Percentiles rank a stretch among this genome's conserved stretches.
These are phyloP conservation scores for Coleophoma eucalyptorum DNA, from an alignment of 2,329 filamentous ascomycete genomes.

Conservation along the genomic window DNA sequence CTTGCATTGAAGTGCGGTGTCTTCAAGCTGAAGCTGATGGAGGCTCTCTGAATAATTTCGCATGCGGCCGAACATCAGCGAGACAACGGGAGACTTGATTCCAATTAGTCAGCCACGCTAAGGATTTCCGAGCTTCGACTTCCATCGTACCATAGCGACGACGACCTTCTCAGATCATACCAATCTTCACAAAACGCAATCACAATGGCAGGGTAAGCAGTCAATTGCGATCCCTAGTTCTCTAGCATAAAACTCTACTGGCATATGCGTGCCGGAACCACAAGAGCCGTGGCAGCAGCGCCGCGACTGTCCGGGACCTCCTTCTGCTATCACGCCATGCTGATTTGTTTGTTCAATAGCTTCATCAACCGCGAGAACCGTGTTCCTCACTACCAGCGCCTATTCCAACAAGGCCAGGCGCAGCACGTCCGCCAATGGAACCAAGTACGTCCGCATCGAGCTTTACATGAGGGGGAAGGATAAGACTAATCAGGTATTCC, in stretches of 20 bases:
- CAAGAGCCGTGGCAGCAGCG: too few relatives aligned
- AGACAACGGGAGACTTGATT: background rate
- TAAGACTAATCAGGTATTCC: conserved; percentile 9
- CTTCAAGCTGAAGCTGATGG: background rate
- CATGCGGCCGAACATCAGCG: too few relatives aligned
- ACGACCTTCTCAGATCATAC: conserved; percentile 6
- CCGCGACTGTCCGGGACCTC: too few relatives aligned
- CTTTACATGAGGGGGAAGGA: too few relatives aligned
- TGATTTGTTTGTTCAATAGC: conserved; percentile 15
- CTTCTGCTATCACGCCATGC: too few relatives aligned
- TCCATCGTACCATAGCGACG: conserved; percentile 6
- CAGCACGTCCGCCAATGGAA: conserved; percentile 68
- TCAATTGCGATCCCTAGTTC: background rate
- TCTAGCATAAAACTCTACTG: background rate
- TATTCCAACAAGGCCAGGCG: conserved; percentile 72
- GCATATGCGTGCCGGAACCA: too few relatives aligned
- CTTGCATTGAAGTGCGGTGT: background rate
- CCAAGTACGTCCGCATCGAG: conserved; percentile 56
- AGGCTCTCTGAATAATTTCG: too few relatives aligned
- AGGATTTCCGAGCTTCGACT: conserved; percentile 1
- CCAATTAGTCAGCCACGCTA: conserved; percentile 1
- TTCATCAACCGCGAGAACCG: conserved; percentile 71
- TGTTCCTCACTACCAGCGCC: conserved; percentile 70
- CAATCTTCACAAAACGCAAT: conserved; percentile 8
- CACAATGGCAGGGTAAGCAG: conserved; percentile 28